A percentile compares a stretch with the other conserved stretches of the same genome.
Conservation (phyloP, 305 asterid genomes). For the Rubia tinctorum region DNA sequence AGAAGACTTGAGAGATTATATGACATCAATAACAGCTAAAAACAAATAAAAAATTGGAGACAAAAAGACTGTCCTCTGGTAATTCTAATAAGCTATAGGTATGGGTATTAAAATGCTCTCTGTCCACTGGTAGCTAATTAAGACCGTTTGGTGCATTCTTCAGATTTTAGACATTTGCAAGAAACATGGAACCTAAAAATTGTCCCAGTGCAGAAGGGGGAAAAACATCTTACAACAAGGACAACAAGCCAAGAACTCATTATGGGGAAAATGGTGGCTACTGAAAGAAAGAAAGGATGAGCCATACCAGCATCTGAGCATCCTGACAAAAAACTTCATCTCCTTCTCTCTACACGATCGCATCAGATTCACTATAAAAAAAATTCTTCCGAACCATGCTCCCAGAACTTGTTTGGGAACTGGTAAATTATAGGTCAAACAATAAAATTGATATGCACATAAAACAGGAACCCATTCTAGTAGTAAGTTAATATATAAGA, state of each 20-base stretch:
- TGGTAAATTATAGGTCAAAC: conserved; percentile 45
- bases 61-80: background rate
- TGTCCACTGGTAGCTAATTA: background rate
- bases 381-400: conserved; percentile 72
- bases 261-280: background rate
- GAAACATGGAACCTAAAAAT: background rate
- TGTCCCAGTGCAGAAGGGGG: background rate
- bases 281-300: background rate
- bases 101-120: background rate
- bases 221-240: background rate
- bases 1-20: conserved; percentile 8
- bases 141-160: background rate
- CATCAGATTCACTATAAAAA: conserved; percentile 79
- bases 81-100: background rate
- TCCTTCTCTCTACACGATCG: conserved; percentile 92
- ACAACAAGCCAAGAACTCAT: background rate
- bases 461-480: background rate
- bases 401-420: conserved; percentile 91
- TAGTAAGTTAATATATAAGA: background rate
- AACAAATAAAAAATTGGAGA: background rate
- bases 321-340: conserved; percentile 87
- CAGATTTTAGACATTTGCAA: background rate
- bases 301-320: conserved; percentile 81
- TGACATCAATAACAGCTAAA: background rate
- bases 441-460: background rate